A percentile compares a stretch with the other conserved stretches of the same genome.
These are phyloP conservation scores for Lippia alba DNA, from an alignment of 305 asterid genomes.

Conservation along the genomic window DNA sequence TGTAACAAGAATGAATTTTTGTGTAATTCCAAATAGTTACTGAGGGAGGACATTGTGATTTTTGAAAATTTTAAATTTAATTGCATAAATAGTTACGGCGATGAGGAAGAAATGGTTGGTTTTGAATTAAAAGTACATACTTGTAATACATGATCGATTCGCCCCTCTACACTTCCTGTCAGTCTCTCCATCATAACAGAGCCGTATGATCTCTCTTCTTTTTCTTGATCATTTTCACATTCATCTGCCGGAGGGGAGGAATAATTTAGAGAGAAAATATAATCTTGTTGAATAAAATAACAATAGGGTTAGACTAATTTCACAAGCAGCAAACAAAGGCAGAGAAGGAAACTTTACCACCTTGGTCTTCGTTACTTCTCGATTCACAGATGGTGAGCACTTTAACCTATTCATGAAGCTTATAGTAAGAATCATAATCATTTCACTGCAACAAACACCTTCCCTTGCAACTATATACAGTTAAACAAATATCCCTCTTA, in stretches of 20 bases:
- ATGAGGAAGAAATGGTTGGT: conserved; percentile 13
- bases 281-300: conserved; percentile 13
- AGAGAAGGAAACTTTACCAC: conserved; percentile 54
- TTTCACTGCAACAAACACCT: no score
- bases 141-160: conserved; percentile 91
- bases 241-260: conserved; percentile 57
- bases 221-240: conserved; percentile 51
- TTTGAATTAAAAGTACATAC: conserved; percentile 45
- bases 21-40: background rate
- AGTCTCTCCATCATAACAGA: conserved; percentile 83
- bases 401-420: conserved; percentile 62
- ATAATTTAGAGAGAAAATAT: conserved; percentile 5
- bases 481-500: no score
- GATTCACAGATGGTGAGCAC: conserved; percentile 89
- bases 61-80: background rate
- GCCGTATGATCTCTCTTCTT: conserved; percentile 85
- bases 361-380: conserved; percentile 48
- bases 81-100: conserved; percentile 8
- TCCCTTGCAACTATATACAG: no score
- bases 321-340: conserved; percentile 10
- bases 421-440: conserved; percentile 16
- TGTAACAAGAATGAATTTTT: background rate
- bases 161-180: conserved; percentile 78
- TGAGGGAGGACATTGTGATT: background rate
- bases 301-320: background rate